Percentiles rank a stretch among this genome's conserved stretches.
These are phyloP conservation scores for Aspergillus caelatus DNA, from an alignment of 2,329 filamentous ascomycete genomes.

Conservation along the genomic window DNA sequence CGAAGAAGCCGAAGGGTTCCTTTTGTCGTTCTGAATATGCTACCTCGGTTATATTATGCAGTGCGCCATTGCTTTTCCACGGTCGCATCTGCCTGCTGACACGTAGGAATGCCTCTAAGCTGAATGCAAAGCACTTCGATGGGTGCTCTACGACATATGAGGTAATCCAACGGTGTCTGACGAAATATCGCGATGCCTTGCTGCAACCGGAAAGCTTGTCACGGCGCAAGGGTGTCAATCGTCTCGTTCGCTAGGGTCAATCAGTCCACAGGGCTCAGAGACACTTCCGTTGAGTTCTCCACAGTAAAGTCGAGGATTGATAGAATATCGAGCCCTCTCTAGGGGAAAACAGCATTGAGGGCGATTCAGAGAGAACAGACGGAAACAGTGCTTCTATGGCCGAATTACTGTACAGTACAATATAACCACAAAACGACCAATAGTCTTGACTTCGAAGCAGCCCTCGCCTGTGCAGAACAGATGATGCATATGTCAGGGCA, in stretches of 20 bases:
- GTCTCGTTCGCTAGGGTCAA: background rate
- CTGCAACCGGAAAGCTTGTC: background rate
- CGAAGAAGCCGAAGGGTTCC: background rate
- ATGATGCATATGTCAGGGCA: no score
- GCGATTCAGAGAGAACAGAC: no score
- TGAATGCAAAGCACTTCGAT: rapidly evolving
- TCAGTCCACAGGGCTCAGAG: background rate
- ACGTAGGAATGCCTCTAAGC: background rate
- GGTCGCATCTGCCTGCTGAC: background rate
- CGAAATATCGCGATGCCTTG: background rate
- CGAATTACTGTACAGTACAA: background rate
- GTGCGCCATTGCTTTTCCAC: background rate
- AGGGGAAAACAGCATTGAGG: no score
- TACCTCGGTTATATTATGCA: background rate
- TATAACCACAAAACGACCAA: background rate
- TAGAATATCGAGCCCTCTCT: no score
- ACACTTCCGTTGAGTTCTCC: background rate
- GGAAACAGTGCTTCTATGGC: background rate
- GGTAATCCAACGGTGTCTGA: background rate
- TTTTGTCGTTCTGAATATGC: background rate
- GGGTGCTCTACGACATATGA: background rate
- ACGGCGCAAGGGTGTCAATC: background rate
- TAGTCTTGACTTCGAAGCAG: background rate
- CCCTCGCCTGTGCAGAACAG: background rate
- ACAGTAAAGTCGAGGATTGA: background rate